Evolutionary conservation across 2,329 filamentous ascomycete species (phyloP), one percentile per base, ranked within the genome.

Genomic region (Gyromitra esculenta): DNA sequence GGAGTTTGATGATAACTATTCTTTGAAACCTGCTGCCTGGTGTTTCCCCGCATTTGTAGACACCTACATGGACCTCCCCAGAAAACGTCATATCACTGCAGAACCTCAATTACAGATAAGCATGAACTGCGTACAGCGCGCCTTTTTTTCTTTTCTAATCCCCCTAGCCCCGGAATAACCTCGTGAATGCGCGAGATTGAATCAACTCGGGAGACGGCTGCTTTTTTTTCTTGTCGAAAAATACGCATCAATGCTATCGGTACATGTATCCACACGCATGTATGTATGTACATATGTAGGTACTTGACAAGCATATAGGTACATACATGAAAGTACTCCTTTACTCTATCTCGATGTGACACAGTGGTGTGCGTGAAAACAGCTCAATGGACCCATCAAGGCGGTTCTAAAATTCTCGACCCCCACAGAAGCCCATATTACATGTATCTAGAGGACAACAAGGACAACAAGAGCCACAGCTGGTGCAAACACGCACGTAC

Each of bases 1-100:
- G 72, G 71, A 63, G 56, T 41, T 45, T 69, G 41, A 41, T 9
- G 8, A 18, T 13, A 21, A 9, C 21, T 31, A 56, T 37, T 73
- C 70, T 73, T 68, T 3, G 72, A 70, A 70, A 64, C 72, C 56
- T 25, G 18, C 65, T 50, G 25, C 48, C 69, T 31, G 64, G 56
- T 64, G 13, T 57, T 68, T 71, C 72, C 72, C 72, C 72, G 72
- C 72, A 75, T 70, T 59, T 70, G 52, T 31, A 37, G 56, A 57
- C 15, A 54, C 41, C 50, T n/a, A 39, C 54, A 59, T n/a, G 15
- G 25, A 25, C 41, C n/a, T 21, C 41, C 54, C 37, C n/a, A 11
- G 31, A 18, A 18, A 37, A 63, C 65, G 72, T 70, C 72, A 74
- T 70, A 56, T 35, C 54, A n/a, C 48, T 43, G 68, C 68, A 63